A percentile compares a stretch with the other conserved stretches of the same genome.
These are phyloP conservation scores for Penicillium paneum DNA, from an alignment of 2,329 filamentous ascomycete species.

Conservation along the genomic window DNA sequence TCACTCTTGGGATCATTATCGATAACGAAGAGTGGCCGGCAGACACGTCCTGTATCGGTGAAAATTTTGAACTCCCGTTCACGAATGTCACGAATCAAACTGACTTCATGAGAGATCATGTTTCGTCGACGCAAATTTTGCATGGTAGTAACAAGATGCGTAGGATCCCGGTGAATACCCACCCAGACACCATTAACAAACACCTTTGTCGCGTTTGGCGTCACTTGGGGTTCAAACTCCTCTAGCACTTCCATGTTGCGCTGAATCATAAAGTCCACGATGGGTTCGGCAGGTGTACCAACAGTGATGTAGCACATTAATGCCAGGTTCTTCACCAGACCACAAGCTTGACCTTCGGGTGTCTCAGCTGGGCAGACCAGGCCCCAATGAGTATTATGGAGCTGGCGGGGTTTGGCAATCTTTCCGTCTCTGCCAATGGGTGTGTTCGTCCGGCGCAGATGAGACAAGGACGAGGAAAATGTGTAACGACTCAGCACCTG, in stretches of 20 bases:
- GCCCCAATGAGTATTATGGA: constrained; percentile 99
- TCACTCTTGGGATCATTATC: constrained; percentile 75
- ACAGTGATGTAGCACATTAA: constrained; percentile 99
- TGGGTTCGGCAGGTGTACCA: constrained; percentile 82
- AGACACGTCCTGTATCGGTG: constrained; percentile 92
- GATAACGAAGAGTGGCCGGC: constrained; percentile 88
- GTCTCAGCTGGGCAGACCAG: constrained; percentile 96
- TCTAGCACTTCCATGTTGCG: constrained; percentile 95
- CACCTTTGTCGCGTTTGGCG: constrained; percentile 92
- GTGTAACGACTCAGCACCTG: constrained; percentile 98
- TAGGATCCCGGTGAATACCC: constrained; percentile 85
- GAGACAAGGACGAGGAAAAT: constrained; percentile 91
- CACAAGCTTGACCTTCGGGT: constrained; percentile 96
- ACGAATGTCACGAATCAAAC: constrained; percentile 90
- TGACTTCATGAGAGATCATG: constrained; percentile 87
- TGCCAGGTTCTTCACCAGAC: constrained; percentile 94
- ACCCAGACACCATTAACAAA: constrained; percentile 99
- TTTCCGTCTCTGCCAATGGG: constrained; percentile 97
- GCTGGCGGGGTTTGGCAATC: constrained; percentile 92
- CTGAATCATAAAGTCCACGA: constrained; percentile 93
- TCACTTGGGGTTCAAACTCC: constrained; percentile 82
- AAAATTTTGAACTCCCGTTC: constrained; percentile 99
- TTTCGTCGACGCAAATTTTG: constrained; percentile 74
- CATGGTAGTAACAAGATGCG: constrained; percentile 76
- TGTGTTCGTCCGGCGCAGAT: constrained; percentile 95